These are phyloP conservation scores for Termitomyces sp. DNA, from an alignment of 768 basidiomycete genomes.

Conservation along the genomic window DNA sequence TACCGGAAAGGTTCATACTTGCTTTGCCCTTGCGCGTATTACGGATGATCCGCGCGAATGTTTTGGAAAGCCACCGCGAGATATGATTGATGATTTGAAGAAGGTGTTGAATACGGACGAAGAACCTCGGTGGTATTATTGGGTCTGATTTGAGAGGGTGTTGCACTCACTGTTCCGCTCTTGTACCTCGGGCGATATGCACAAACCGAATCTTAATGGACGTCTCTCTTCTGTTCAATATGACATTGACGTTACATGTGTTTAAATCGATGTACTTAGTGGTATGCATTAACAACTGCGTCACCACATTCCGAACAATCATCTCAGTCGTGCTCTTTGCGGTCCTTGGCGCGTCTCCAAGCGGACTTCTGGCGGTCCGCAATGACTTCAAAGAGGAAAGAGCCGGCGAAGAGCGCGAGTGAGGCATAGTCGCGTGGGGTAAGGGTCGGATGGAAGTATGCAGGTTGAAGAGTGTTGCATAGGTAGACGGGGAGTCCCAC, in stretches of 20 bases:
- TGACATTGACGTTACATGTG: too few species aligned
- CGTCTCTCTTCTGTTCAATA: too few species aligned
- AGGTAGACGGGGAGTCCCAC: conserved; percentile 1
- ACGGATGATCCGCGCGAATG: too few species aligned
- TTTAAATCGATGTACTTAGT: too few species aligned
- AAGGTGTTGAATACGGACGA: too few species aligned
- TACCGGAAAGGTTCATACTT: too few species aligned
- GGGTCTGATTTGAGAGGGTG: neutral
- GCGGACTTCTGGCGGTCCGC: conserved; percentile 65
- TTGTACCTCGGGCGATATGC: too few species aligned
- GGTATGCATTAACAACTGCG: too few species aligned
- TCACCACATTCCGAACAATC: too few species aligned
- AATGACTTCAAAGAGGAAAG: conserved; percentile 41
- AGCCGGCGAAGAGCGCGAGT: neutral
- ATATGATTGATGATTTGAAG: too few species aligned
- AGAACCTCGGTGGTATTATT: neutral
- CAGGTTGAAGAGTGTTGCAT: conserved; percentile 1
- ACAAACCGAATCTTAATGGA: neutral
- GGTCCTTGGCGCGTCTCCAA: conserved; percentile 59
- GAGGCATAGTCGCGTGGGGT: neutral
- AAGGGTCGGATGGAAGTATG: neutral
- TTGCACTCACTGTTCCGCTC: neutral
- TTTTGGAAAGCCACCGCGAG: too few species aligned
- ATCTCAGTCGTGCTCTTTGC: conserved; percentile 53
- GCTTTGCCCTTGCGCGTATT: too few species aligned